A percentile compares a stretch with the other conserved stretches of the same genome.
Evolutionary conservation across 805 yeast genomes (phyloP).

Genomic region (Candida sphagnicola): DNA sequence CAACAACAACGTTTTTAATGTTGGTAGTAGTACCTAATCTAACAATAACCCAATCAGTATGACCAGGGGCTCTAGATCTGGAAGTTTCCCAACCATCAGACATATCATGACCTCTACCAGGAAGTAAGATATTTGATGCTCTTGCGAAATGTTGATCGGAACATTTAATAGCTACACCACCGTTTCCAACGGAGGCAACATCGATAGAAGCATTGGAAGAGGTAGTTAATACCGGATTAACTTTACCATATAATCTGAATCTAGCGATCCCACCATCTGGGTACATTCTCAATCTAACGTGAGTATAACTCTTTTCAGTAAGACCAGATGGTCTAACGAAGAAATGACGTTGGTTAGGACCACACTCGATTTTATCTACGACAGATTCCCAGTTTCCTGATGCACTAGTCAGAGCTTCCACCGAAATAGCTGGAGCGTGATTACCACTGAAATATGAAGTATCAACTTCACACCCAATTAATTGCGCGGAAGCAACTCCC

Average conservation of each 20-base stretch:
- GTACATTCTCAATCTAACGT: constrained; percentile 83
- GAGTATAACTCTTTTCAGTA: constrained; percentile 67
- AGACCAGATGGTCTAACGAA: constrained; percentile 52
- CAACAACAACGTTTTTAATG: constrained; percentile 62
- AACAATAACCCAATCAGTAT: constrained; percentile 88
- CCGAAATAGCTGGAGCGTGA: constrained; percentile 87
- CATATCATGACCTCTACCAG: constrained; percentile 96
- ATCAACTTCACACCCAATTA: constrained; percentile 85
- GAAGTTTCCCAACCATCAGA: constrained; percentile 98
- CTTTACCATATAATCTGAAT: constrained; percentile 83
- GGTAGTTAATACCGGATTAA: constrained; percentile 65
- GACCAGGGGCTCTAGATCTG: constrained; percentile 79
- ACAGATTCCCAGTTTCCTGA: constrained; percentile 66
- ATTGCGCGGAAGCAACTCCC: constrained; percentile 78
- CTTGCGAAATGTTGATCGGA: constrained; percentile 95
- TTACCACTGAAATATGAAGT: constrained; percentile 94
- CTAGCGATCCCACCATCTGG: constrained; percentile 99
- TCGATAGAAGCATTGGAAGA: constrained; percentile 46
- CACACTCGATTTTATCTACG: constrained; percentile 72
- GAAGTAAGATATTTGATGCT: constrained; percentile 82
- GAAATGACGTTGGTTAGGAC: constrained; percentile 84
- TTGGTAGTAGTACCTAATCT: constrained; percentile 66
- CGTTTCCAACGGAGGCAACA: constrained; percentile 76
- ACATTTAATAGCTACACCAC: constrained; percentile 80
- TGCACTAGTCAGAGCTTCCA: constrained; percentile 57